These are phyloP conservation scores for Sporormia fimetaria DNA, from an alignment of 495 filamentous ascomycete genomes.

Conservation along the genomic window DNA sequence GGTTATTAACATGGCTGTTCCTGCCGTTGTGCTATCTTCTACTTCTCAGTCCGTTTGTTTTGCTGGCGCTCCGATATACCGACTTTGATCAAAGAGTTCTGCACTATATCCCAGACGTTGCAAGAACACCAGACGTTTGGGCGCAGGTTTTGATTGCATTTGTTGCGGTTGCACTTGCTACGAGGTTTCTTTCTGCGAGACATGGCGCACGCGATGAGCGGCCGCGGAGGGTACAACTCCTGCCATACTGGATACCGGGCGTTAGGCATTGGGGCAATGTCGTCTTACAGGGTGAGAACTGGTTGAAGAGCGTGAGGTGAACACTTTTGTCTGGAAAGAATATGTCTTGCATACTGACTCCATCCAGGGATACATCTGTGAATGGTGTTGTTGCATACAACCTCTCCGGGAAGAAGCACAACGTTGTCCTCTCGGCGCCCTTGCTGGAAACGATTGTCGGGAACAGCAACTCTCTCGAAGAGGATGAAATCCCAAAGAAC, in stretches of 20 bases:
- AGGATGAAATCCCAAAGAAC: constrained; percentile 32
- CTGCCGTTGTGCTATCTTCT: constrained; percentile 17
- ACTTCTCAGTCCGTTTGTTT: constrained; percentile 14
- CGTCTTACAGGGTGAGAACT: constrained; percentile 36
- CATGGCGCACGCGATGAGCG: constrained; percentile 3
- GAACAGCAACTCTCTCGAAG: constrained; percentile 28
- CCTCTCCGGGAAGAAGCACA: constrained; percentile 39
- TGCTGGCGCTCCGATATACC: constrained; percentile 7
- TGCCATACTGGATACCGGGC: constrained; percentile 51
- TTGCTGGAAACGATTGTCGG: constrained; percentile 39
- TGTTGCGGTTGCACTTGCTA: constrained; percentile 15
- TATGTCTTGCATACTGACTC: not conserved
- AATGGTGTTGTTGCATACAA: constrained; percentile 43
- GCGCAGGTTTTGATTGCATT: constrained; percentile 16
- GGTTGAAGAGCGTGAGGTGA: constrained; percentile 37
- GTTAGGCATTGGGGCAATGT: constrained; percentile 44
- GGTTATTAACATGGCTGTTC: constrained; percentile 17
- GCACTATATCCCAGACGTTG: constrained; percentile 2
- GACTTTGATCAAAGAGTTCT: not conserved
- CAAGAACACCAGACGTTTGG: constrained; percentile 5
- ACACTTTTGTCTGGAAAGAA: not conserved
- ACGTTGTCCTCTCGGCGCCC: constrained; percentile 41
- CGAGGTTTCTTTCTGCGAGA: constrained; percentile 19
- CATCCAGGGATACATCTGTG: constrained; percentile 31
- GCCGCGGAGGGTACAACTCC: constrained; percentile 30